Evolutionary conservation across 1,284 basidiomycete species (phyloP), one percentile per base, ranked within the genome.

Genomic region (Clitocybe nebularis): DNA sequence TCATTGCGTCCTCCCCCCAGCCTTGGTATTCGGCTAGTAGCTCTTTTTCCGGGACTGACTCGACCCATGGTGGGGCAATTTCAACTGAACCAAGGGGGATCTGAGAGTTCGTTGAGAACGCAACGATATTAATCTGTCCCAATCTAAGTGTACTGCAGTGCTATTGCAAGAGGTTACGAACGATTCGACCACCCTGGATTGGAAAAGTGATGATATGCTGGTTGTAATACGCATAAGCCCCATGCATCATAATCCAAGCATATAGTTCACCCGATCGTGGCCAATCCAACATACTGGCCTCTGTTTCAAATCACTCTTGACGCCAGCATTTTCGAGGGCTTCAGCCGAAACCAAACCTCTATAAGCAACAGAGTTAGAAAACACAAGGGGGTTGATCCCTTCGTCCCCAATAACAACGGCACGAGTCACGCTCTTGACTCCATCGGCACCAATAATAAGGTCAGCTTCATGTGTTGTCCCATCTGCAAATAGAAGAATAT

Each of bases 181-280:
- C 75, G 13, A 67, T 56, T 41, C 60, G 56, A 10, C 63, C 59
- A 4, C 60, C 60, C 51, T 71, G 64, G 45, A 84, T 75, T 0
- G 77, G 75, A 53, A 77, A 79, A 3, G 71, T 69, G 37, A 81
- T 72, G 22, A 81, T 58, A 55, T 83, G 80, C 74, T 81, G n/a
- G n/a, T n/a, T n/a, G n/a, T n/a, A n/a, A n/a, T n/a, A n/a, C n/a
- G n/a, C n/a, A n/a, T n/a, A n/a, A n/a, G n/a, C n/a, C n/a, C n/a
- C n/a, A n/a, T n/a, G n/a, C n/a, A n/a, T n/a, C n/a, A n/a, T n/a
- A n/a, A n/a, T n/a, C n/a, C n/a, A n/a, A n/a, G n/a, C n/a, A n/a
- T n/a, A n/a, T n/a, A n/a, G n/a, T 55, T 35, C 38, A 75, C 76
- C 62, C 69, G 72, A 34, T 64, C 58, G 10, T 60, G 53, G 1